These are phyloP conservation scores for Galerina sulciceps DNA, from an alignment of 768 basidiomycete genomes.

Conservation along the genomic window DNA sequence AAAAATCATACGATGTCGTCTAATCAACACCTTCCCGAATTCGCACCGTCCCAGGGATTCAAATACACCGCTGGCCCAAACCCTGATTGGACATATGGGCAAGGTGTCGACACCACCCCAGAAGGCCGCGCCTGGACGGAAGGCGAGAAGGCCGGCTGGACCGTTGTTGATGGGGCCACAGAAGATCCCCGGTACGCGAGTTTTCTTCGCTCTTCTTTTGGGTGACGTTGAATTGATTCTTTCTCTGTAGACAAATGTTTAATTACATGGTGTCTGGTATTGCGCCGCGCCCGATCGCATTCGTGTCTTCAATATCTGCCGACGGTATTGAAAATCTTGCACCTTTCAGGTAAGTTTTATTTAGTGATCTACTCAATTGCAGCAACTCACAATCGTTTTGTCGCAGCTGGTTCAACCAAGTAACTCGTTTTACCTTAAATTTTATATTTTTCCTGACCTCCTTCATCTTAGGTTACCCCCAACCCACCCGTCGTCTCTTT, in stretches of 20 bases:
- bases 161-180: constrained; percentile 35
- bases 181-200: constrained; percentile 36
- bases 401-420: constrained; percentile 48
- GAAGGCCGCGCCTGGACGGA: constrained; percentile 46
- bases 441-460: background rate
- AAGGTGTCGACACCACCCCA: constrained; percentile 33
- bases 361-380: no score
- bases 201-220: no score
- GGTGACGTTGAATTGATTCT: no score
- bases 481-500: constrained; percentile 70
- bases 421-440: constrained; percentile 27
- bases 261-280: constrained; percentile 59
- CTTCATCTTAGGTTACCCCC: constrained; percentile 48
- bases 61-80: constrained; percentile 38
- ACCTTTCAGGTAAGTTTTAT: constrained; percentile 46
- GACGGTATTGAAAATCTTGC: constrained; percentile 63
- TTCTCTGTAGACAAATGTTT: background rate
- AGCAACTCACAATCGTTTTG: no score
- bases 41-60: constrained; percentile 26
- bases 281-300: constrained; percentile 69
- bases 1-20: constrained; percentile 11
- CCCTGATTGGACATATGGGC: constrained; percentile 42
- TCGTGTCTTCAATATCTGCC: constrained; percentile 63
- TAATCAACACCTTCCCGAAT: constrained; percentile 19
- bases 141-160: constrained; percentile 45